A percentile compares a stretch with the other conserved stretches of the same genome.
These are phyloP conservation scores for Spathaspora sp. DNA, from an alignment of 1,139 yeast species.

Conservation along the genomic window DNA sequence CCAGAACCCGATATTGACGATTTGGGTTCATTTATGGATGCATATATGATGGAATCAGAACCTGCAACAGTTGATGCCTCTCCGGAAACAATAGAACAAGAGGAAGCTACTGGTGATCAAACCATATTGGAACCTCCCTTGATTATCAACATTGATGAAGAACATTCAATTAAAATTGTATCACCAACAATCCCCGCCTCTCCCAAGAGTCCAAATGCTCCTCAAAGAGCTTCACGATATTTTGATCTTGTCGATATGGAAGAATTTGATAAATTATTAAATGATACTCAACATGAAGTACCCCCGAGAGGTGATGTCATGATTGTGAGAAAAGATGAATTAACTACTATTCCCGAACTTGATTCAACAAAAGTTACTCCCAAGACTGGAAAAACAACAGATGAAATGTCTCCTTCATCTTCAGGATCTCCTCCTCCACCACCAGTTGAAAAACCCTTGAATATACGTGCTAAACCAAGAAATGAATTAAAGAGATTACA, in stretches of 20 bases:
- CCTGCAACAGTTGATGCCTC: background rate
- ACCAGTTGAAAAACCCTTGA: conserved; percentile 16
- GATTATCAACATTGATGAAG: conserved; percentile 7
- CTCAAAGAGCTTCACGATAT: conserved; percentile 10
- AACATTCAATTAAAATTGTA: conserved; percentile 7
- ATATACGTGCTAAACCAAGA: conserved; percentile 13
- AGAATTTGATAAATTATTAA: conserved; percentile 22
- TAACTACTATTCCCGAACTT: background rate
- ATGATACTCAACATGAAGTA: conserved; percentile 30
- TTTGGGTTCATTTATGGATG: conserved; percentile 14
- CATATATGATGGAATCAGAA: conserved; percentile 8
- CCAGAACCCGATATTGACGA: conserved; percentile 15
- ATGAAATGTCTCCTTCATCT: no score
- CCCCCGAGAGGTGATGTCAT: conserved; percentile 41
- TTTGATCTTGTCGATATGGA: conserved; percentile 5
- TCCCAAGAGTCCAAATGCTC: conserved; percentile 4
- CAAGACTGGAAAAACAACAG: background rate
- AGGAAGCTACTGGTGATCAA: background rate
- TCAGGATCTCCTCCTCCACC: conserved; percentile 12
- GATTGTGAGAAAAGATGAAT: conserved; percentile 19
- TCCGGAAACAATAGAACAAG: background rate
- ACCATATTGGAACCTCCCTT: background rate
- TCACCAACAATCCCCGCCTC: conserved; percentile 3
- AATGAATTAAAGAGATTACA: background rate
- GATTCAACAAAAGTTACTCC: background rate